Base-by-base conservation (phyloP, 441 rosid species). In the Brassica hybrid region DNA sequence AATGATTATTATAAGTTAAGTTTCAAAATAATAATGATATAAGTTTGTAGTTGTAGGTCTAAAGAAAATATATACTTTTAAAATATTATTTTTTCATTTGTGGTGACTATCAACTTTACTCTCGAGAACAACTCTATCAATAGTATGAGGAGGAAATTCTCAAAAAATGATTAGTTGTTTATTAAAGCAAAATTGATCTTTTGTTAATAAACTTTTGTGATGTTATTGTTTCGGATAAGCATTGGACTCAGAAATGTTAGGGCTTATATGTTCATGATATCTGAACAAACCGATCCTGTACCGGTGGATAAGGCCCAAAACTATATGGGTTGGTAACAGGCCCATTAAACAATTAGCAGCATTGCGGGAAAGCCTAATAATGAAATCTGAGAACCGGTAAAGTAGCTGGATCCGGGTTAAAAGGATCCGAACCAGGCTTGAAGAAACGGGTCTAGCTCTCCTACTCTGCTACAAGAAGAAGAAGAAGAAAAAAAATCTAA, bases 301-400 rank as follows among this genome's bases (percentile, higher is more conserved):
- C 60, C 38, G 68, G 73, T 25, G 13, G 18, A 6, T 34, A 34
- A 59, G 8, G 41, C 9, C 11, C 23, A 18, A 67, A 63, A 14
- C 23, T 12, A 16, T 14, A 16, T 17, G 65, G 30, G 34, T 45
- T 4, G 2, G 11, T 19, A 16, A 58, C 18, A 67, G 69, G 77
- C 81, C 81, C 77, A 73, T 50, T 36, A 25, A 60, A 67, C 2
- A 78, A 19, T 66, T 30, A 30, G 4, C 3, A 9, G 41, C 54
- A 38, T 38, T 64, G 25, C 17, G 14, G n/a, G 18, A 48, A 76
- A 64, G 75, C 71, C 76, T 27, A 11, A 16, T 34, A 63, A 41
- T 2, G 11, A 10, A 75, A 48, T 12, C 38, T 6, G 3, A 71
- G 76, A 57, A 52, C 73, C 63, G 54, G 54, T 50, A 60, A 3